Percentiles rank a stretch among this genome's conserved stretches.
Evolutionary conservation across 306 rosid genomes (phyloP).

Genomic region (Cucumis sativus): Cucumber_9930_V3 NC_026661.2:16389001-16389500

Average conservation of each 20-base stretch:
- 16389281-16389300: not conserved
- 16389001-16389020: not conserved
- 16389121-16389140: not conserved
- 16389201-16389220: not conserved
- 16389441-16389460: too few relatives aligned
- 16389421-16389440: too few relatives aligned
- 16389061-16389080: not conserved
- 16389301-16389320: not conserved
- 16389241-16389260: not conserved
- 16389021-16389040: not conserved
- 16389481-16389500: too few relatives aligned
- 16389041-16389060: not conserved
- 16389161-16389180: not conserved
- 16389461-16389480: too few relatives aligned
- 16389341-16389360: conserved; percentile 23
- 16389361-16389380: conserved; percentile 13
- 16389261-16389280: not conserved
- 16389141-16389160: not conserved
- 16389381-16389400: not conserved
- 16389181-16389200: not conserved
- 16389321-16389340: not conserved
- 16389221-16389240: not conserved
- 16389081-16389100: not conserved
- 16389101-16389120: not conserved
- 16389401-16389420: too few relatives aligned